Conservation (phyloP, 2,329 filamentous ascomycete species). For the Chrysoporthe deuterocubensis region DNA sequence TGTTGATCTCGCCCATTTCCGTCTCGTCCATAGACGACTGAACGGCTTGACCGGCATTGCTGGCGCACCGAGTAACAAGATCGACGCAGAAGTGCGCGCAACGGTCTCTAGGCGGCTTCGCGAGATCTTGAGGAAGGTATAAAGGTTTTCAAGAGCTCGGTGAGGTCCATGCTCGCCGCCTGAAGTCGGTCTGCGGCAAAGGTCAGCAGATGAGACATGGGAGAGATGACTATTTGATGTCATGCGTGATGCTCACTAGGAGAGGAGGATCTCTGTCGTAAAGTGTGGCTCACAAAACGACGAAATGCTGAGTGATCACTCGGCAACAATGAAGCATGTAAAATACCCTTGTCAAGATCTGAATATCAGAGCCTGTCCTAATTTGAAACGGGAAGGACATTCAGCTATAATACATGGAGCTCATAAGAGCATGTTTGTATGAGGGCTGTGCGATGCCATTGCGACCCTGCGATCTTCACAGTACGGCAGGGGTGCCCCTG, state of each 20-base stretch:
- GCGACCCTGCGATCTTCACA: too few relatives aligned
- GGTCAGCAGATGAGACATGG: not conserved
- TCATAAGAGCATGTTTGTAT: not conserved
- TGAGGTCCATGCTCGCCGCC: too few relatives aligned
- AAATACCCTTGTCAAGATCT: not conserved
- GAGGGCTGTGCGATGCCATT: not conserved
- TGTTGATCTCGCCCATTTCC: too few relatives aligned
- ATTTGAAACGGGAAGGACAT: not conserved
- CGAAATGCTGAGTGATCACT: not conserved
- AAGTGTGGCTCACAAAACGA: not conserved
- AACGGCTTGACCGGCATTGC: too few relatives aligned
- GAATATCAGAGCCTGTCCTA: not conserved
- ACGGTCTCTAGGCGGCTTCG: too few relatives aligned
- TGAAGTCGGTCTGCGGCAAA: too few relatives aligned
- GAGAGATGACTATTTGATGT: not conserved
- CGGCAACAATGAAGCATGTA: not conserved
- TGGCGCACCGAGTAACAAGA: too few relatives aligned
- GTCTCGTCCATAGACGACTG: too few relatives aligned
- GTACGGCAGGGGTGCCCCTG: not conserved
- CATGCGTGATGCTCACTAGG: not conserved
- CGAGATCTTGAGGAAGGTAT: too few relatives aligned
- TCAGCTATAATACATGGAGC: not conserved
- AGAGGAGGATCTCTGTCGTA: not conserved
- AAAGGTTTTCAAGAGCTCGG: too few relatives aligned
- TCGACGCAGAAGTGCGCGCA: too few relatives aligned